These are phyloP conservation scores for Nicotiana paniculata DNA, from an alignment of 257 asterid species.

Conservation along the genomic window DNA sequence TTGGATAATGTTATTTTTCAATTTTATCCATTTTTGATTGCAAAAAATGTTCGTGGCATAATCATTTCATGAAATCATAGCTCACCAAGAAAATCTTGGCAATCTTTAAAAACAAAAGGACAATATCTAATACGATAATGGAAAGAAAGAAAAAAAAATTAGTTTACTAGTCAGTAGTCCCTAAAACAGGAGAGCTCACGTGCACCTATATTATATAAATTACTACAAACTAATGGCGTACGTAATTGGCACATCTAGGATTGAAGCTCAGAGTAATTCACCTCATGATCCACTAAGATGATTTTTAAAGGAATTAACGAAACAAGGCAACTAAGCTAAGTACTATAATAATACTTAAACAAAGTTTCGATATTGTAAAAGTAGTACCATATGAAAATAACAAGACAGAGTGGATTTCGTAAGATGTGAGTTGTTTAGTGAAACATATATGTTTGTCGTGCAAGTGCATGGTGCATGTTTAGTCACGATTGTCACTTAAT, in stretches of 20 bases:
- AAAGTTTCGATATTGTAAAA: not conserved
- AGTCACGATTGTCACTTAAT: slow-evolving; percentile 16
- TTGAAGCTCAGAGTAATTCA: not conserved
- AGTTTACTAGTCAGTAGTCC: too few species aligned
- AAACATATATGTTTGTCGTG: not conserved
- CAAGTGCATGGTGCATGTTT: slow-evolving; percentile 24
- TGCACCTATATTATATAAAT: not conserved
- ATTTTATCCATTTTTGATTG: not conserved
- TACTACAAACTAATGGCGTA: not conserved
- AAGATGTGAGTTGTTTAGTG: not conserved
- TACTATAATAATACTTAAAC: not conserved
- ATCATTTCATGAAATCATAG: not conserved
- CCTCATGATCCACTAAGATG: not conserved
- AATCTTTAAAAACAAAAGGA: not conserved
- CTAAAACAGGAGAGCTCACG: not conserved
- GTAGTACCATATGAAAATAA: not conserved
- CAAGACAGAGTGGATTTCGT: not conserved
- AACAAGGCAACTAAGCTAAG: not conserved
- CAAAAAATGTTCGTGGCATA: not conserved
- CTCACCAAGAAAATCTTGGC: not conserved
- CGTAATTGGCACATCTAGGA: not conserved
- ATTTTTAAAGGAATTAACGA: not conserved
- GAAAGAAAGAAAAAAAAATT: not conserved
- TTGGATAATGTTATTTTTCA: not conserved
- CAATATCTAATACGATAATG: not conserved